Conservation (phyloP, 441 rosid genomes). For the Gossypium gossypioides region DNA sequence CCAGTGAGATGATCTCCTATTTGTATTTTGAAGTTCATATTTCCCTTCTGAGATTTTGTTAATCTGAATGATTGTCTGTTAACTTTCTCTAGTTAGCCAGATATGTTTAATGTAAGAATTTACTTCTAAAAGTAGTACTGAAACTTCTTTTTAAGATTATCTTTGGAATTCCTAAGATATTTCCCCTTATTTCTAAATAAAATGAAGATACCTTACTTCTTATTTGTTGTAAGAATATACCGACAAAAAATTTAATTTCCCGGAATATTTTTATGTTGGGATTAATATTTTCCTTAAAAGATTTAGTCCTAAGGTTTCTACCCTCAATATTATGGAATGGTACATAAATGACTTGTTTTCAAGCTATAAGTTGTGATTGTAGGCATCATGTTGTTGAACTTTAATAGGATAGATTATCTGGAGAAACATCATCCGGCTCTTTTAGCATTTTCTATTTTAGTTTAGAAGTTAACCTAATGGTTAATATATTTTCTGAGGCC, state of each 20-base stretch:
- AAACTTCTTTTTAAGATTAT: neutral
- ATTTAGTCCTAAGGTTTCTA: neutral
- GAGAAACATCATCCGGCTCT: neutral
- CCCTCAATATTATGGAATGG: neutral
- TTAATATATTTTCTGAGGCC: neutral
- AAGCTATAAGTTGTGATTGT: neutral
- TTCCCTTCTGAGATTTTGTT: neutral
- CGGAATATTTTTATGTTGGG: neutral
- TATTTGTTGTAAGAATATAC: neutral
- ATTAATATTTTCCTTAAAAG: neutral
- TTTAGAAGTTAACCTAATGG: neutral
- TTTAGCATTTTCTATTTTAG: conserved; percentile 1
- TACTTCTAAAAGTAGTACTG: conserved; percentile 2
- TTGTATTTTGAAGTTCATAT: neutral
- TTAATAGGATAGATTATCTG: neutral
- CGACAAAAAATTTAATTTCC: neutral
- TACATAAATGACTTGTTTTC: neutral
- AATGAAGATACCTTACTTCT: neutral
- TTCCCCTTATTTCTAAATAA: neutral
- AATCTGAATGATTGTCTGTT: neutral
- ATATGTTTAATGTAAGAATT: neutral
- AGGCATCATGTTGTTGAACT: neutral
- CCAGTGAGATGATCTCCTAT: neutral
- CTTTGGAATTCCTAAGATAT: neutral
- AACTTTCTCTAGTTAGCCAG: neutral